Percentiles rank a stretch among this genome's conserved stretches.
Evolutionary conservation across 2,329 filamentous ascomycete genomes (phyloP).

Genomic region (Xylaria sp.): DNA sequence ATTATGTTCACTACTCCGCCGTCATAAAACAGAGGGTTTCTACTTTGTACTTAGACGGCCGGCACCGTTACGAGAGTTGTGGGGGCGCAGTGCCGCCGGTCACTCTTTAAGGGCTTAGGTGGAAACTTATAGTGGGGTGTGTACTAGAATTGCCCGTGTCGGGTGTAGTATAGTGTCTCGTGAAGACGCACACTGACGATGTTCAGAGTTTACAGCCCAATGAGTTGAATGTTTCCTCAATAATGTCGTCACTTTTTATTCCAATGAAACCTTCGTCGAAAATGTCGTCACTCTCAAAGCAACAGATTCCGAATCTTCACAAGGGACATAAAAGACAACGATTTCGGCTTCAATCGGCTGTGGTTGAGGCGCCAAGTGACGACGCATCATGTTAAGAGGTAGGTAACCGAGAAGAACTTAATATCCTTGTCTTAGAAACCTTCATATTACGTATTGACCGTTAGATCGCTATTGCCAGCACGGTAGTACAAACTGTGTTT

Average conservation of each 20-base stretch:
- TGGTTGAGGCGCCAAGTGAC: background rate
- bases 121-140: constrained; percentile 10
- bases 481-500: background rate
- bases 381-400: background rate
- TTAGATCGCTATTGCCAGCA: background rate
- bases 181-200: constrained; percentile 23
- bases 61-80: constrained; percentile 12
- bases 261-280: background rate
- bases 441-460: background rate
- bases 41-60: constrained; percentile 1
- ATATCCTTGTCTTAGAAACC: background rate
- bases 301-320: background rate
- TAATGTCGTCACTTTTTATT: constrained; percentile 21
- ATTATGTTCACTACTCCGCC: background rate
- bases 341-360: constrained; percentile 13
- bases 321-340: background rate
- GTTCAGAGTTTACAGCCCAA: constrained; percentile 7
- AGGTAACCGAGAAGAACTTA: constrained; percentile 4
- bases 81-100: constrained; percentile 25
- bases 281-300: constrained; percentile 19
- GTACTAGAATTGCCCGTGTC: constrained; percentile 1
- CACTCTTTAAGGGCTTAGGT: constrained; percentile 17
- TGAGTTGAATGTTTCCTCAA: background rate
- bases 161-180: background rate
- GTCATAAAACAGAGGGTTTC: background rate